phyloP scores from a whole-genome alignment of 1,284 basidiomycete species.

The Apiotrichum gamsii region DNA sequence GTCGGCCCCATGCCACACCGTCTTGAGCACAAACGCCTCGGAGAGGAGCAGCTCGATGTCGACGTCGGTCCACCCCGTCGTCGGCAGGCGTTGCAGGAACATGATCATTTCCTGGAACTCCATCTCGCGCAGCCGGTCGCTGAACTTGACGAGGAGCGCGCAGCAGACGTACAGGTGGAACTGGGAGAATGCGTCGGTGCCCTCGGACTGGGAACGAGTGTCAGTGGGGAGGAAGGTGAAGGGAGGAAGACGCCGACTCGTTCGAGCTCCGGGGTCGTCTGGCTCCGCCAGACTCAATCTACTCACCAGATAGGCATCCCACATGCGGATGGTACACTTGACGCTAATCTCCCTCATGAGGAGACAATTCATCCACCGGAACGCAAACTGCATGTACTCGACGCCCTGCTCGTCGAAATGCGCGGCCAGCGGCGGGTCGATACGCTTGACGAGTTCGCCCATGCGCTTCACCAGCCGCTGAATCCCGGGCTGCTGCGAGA shows the following conservation, averaged over 20 bases:
- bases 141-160: constrained; percentile 88
- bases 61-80: constrained; percentile 89
- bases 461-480: constrained; percentile 84
- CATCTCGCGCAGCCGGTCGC: constrained; percentile 81
- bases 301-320: constrained; percentile 92
- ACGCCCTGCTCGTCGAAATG: constrained; percentile 85
- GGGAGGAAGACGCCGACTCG: not conserved
- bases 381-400: constrained; percentile 98
- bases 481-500: constrained; percentile 88
- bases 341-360: constrained; percentile 94
- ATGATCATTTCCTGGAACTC: constrained; percentile 99
- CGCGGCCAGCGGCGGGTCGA: constrained; percentile 75
- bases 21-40: constrained; percentile 91
- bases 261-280: too few relatives aligned
- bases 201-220: constrained; percentile 61
- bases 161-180: constrained; percentile 96
- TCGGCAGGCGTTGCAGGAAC: constrained; percentile 94
- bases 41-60: constrained; percentile 92
- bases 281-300: too few relatives aligned
- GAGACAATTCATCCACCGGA: constrained; percentile 97
- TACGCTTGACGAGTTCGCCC: constrained; percentile 83
- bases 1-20: constrained; percentile 88
- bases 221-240: not conserved
- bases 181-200: constrained; percentile 89
- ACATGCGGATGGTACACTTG: constrained; percentile 92